These are phyloP conservation scores for Crotalaria pallida DNA, from an alignment of 306 rosid genomes.

Conservation along the genomic window DNA sequence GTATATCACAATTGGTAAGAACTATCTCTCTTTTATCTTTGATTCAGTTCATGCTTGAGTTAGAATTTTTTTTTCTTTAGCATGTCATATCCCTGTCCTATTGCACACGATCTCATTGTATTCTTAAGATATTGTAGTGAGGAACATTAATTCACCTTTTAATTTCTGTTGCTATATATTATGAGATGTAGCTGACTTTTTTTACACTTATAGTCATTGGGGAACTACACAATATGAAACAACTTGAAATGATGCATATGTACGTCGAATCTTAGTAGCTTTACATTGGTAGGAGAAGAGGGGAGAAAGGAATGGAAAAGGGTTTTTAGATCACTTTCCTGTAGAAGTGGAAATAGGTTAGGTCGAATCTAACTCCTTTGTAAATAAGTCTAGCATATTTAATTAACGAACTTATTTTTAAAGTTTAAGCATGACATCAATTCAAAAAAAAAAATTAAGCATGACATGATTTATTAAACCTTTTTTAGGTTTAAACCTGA, in stretches of 20 bases:
- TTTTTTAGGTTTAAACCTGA: too few relatives aligned
- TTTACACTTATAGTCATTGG: neutral
- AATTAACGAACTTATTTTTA: too few relatives aligned
- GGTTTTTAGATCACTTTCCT: too few relatives aligned
- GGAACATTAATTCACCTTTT: neutral
- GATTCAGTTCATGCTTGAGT: neutral
- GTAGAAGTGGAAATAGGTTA: too few relatives aligned
- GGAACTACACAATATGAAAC: neutral
- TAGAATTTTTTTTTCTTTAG: neutral
- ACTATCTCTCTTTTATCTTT: neutral
- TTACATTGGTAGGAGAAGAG: too few relatives aligned
- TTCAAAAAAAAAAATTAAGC: too few relatives aligned
- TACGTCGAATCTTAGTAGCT: neutral
- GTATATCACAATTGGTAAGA: neutral
- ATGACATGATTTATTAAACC: too few relatives aligned
- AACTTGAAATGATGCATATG: neutral
- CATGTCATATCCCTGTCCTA: neutral
- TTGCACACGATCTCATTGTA: neutral
- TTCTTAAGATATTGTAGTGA: neutral
- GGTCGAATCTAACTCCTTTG: too few relatives aligned
- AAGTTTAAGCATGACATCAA: too few relatives aligned
- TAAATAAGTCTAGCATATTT: too few relatives aligned
- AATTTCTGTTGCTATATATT: neutral
- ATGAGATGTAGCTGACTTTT: neutral
- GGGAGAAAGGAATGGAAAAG: too few relatives aligned